Evolutionary conservation across 192 early-diverging fungal genomes (phyloP), one percentile per base, ranked within the genome.

Genomic region (Rhizophagus prolifer): DNA sequence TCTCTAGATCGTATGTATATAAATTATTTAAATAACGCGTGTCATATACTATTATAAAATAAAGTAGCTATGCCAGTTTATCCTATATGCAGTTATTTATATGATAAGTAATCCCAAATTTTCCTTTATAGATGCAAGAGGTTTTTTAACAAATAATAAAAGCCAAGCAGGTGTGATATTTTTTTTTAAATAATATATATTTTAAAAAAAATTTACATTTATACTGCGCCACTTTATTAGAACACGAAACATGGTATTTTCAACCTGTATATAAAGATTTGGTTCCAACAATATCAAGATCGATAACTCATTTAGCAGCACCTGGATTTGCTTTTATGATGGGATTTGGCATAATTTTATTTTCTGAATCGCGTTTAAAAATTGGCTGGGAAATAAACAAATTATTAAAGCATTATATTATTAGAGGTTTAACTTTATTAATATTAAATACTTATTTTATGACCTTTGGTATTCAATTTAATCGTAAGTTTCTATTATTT

Each of bases 281-380:
- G 2, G 1, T 28, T 63, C 13, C 23, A 25, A 16, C 62, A 14
- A 16, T 63, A 31, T 12, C 28, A 63, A 30, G 62, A 63, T 30
- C 31, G 6, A 12, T 6, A 5, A 26, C 62, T 14, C 62, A 63
- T 63, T 63, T 63, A 30, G 62, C 62, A 16, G 26, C 62, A 16
- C 30, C 30, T 13, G 62, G 62, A 16, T 63, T 63, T 30, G 26
- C 62, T 14, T 64, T 64, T 64, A 9, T 64, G 10, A 64, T 30
- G 61, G 61, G 61, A 30, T 16, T 64, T 64, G 62, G 62, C 7
- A 64, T 30, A 30, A 16, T 64, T 64, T 64, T 64, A 31, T 64
- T 64, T 61, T 64, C 26, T 2, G 10, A 64, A 64, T 31, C 62
- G 6, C 8, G 62, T 30, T 23, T 64, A 63, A 63, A 13, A 7